Evolutionary conservation across 202 grass and related monocot genomes (phyloP).

Genomic region (Panicum virgatum): DNA sequence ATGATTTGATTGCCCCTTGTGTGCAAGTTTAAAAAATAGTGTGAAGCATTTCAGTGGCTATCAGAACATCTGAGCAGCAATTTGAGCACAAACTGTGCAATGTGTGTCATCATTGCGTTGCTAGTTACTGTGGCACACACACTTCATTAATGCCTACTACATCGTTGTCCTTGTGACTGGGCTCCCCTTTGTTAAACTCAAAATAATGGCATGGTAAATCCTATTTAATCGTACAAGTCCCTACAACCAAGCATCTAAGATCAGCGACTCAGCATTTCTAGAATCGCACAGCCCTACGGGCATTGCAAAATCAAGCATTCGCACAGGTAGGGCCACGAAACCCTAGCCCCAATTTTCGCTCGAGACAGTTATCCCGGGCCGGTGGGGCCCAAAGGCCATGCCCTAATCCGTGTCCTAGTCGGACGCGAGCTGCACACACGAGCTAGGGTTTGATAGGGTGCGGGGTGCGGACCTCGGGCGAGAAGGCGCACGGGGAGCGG

Average conservation of each 20-base stretch:
- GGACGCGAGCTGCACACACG: neutral
- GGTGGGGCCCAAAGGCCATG: neutral
- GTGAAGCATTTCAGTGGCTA: neutral
- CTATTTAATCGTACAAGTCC: neutral
- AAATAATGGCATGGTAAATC: neutral
- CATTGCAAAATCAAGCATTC: neutral
- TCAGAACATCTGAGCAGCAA: neutral
- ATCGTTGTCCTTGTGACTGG: neutral
- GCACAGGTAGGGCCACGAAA: slow-evolving; percentile 17
- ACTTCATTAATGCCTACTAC: slow-evolving; percentile 2
- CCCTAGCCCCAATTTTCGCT: slow-evolving; percentile 24
- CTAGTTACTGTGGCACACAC: neutral
- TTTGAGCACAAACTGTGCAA: slow-evolving; percentile 18
- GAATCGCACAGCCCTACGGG: neutral
- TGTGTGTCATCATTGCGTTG: neutral
- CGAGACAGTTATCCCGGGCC: neutral
- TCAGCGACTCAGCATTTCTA: slow-evolving; percentile 11
- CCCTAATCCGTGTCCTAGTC: slow-evolving; percentile 32
- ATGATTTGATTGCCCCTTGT: too few relatives aligned
- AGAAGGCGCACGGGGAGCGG: slow-evolving; percentile 59
- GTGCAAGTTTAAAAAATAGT: neutral
- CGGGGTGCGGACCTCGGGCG: slow-evolving; percentile 48
- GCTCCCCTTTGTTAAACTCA: slow-evolving; percentile 11
- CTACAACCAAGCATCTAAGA: slow-evolving; percentile 2
- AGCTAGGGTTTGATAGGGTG: slow-evolving; percentile 39